Evolutionary conservation across 768 basidiomycete species (phyloP), one percentile per base, ranked within the genome.

Genomic region (Boletus insuetus): DNA sequence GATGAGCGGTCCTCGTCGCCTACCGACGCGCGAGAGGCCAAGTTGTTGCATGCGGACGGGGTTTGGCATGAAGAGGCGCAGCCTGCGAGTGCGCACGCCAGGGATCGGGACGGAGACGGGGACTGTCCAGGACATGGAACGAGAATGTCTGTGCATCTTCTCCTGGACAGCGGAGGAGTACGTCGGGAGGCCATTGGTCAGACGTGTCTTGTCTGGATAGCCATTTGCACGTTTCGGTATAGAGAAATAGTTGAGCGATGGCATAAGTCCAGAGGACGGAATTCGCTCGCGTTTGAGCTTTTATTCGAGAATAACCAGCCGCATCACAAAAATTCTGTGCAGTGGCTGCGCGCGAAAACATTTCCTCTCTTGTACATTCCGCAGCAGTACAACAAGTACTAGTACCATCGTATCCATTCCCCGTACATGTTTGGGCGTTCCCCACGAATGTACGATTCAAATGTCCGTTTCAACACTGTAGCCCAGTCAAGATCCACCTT

Each of bases 381-480:
- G 67, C 64, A 66, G 67, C 47, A 62, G 8, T n/a, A 34, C 46
- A 59, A 63, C 59, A 16, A 37, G 13, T 37, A 12, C 13, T 35
- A 10, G 34, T 62, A 63, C 65, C 69, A 59, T 22, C 46, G 55
- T 9, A 75, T 41, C 82, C 81, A 83, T 74, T 94, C 93, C 92
- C 34, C 34, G 71, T 94, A 94, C 90, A 93, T 91, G 68, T 95
- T 97, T 20, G 94, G 92, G 31, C 83, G 73, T 71, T 97, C 94
- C 2, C 86, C 89, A 7, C 94, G 79, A 50, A 97, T 69, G 70
- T 90, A 96, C 50, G 84, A 82, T 75, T 98, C 95, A 69, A 96
- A 95, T n/a, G 91, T 93, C 73, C 95, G 78, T 76, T 98, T 98
- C 55, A 96, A 69, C 44, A 96, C 94, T 17, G 87, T 81, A 38